Conservation (phyloP, 2,329 filamentous ascomycete genomes). For the Rhytidhysteron rufulum region DNA sequence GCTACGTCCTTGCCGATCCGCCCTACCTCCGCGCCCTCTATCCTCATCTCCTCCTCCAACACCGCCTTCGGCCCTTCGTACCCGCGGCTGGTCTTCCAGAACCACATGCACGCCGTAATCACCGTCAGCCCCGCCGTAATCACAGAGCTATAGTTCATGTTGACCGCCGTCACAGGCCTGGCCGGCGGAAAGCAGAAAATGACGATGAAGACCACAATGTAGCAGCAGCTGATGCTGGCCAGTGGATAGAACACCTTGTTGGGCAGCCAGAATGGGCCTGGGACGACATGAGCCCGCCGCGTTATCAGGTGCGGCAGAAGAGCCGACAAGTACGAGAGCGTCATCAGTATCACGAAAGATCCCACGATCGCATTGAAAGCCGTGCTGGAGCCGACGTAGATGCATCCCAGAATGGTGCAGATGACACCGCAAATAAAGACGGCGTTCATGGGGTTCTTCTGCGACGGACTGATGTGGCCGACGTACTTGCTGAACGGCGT, state of each 20-base stretch:
- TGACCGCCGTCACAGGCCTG: conserved; percentile 42
- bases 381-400: conserved; percentile 63
- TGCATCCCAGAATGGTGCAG: conserved; percentile 56
- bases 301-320: conserved; percentile 51
- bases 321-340: conserved; percentile 58
- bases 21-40: not conserved
- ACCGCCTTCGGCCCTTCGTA: conserved; percentile 36
- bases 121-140: conserved; percentile 52
- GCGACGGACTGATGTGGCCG: conserved; percentile 43
- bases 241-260: conserved; percentile 41
- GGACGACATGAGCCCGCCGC: conserved; percentile 41
- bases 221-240: conserved; percentile 51
- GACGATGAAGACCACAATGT: conserved; percentile 59
- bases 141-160: conserved; percentile 54
- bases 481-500: conserved; percentile 51
- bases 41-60: conserved; percentile 17
- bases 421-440: conserved; percentile 49
- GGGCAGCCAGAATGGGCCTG: conserved; percentile 57
- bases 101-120: conserved; percentile 45
- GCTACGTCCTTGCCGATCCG: not conserved
- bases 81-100: conserved; percentile 34
- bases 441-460: conserved; percentile 54
- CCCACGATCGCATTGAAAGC: conserved; percentile 67
- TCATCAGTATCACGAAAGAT: conserved; percentile 53
- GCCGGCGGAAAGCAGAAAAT: conserved; percentile 59